Conservation (phyloP, 352 stramenopile species). For the Plasmopara muralis region DNA sequence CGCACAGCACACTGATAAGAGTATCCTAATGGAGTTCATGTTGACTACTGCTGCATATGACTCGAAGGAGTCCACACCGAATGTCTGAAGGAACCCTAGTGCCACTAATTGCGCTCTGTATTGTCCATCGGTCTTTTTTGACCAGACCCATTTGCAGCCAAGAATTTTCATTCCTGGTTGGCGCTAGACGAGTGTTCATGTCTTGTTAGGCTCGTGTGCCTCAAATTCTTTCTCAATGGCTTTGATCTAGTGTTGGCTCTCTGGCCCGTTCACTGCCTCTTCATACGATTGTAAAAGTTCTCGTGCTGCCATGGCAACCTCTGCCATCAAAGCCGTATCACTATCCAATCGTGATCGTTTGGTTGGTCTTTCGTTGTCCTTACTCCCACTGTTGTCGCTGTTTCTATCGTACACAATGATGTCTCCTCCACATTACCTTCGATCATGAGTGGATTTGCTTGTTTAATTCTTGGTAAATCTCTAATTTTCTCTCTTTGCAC, state of each 20-base stretch:
- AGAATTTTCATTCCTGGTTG: not conserved
- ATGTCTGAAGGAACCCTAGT: not conserved
- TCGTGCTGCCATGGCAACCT: too few species aligned
- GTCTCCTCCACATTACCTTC: too few species aligned
- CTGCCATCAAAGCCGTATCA: too few species aligned
- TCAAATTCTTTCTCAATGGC: not conserved
- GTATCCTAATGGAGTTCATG: not conserved
- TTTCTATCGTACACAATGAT: too few species aligned
- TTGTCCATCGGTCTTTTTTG: not conserved
- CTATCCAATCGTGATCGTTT: too few species aligned
- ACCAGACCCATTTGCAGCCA: not conserved
- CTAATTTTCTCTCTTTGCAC: too few species aligned
- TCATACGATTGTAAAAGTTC: too few species aligned
- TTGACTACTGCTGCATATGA: not conserved
- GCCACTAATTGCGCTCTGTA: not conserved
- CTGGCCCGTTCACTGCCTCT: not conserved
- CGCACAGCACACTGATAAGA: not conserved
- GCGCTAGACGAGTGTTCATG: not conserved
- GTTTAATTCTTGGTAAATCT: too few species aligned
- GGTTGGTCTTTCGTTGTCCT: too few species aligned
- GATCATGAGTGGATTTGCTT: too few species aligned
- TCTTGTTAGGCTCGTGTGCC: not conserved
- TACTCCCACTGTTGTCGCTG: too few species aligned
- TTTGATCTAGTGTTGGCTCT: not conserved
- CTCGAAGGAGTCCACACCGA: not conserved